A percentile compares a stretch with the other conserved stretches of the same genome.
Conservation (phyloP, 129 eudicot genomes). For the Ambrosia artemisiifolia region DNA sequence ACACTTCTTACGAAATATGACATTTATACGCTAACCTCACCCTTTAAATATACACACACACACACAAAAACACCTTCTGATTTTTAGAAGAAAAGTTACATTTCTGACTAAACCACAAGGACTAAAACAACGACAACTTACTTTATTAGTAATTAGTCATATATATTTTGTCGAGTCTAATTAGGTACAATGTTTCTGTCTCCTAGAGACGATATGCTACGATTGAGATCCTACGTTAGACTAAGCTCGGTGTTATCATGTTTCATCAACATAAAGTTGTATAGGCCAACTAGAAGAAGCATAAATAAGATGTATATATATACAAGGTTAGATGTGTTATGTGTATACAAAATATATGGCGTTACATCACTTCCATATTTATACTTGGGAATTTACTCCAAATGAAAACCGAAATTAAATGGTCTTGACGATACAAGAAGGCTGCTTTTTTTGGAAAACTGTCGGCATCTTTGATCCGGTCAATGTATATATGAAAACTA, state of each 20-base stretch:
- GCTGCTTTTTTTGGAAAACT: not conserved
- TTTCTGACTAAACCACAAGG: no score
- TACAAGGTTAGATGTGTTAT: not conserved
- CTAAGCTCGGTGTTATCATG: not conserved
- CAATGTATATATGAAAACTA: conserved; percentile 2
- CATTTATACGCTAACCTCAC: no score
- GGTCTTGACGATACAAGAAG: not conserved
- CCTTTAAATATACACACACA: no score
- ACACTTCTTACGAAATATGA: no score
- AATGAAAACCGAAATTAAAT: not conserved
- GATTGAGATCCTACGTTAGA: no score
- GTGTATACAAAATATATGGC: not conserved
- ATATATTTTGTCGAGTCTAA: no score
- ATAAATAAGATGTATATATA: not conserved
- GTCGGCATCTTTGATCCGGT: not conserved
- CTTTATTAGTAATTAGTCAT: no score
- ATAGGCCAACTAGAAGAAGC: not conserved
- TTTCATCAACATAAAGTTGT: not conserved
- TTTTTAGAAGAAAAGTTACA: no score
- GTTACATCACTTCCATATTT: not conserved
- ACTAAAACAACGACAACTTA: no score
- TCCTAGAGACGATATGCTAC: no score
- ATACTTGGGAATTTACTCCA: not conserved
- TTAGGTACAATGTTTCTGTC: no score
- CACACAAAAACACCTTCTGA: no score